Conservation (phyloP, 2,329 filamentous ascomycete species). For the Stachybotrys chlorohalonatus region DNA sequence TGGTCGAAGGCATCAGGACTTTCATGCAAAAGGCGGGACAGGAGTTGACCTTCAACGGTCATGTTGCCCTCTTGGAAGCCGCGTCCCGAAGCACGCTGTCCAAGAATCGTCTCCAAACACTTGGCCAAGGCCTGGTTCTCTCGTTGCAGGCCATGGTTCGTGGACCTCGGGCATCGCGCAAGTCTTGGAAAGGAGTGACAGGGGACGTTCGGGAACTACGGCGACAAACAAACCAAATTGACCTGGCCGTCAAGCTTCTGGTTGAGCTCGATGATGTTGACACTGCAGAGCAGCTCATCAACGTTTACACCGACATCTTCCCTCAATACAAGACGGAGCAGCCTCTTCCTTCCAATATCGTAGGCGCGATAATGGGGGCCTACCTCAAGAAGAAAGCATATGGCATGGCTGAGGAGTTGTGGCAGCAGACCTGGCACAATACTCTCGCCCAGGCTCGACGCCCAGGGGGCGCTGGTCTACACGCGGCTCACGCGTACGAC, state of each 20-base stretch:
- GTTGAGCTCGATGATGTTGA: constrained; percentile 33
- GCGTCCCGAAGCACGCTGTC: constrained; percentile 11
- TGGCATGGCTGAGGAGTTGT: constrained; percentile 54
- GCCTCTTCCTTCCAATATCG: constrained; percentile 41
- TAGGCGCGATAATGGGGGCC: constrained; percentile 59
- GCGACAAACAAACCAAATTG: constrained; percentile 18
- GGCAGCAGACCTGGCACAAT: constrained; percentile 52
- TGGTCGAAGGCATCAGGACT: constrained; percentile 30
- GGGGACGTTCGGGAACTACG: constrained; percentile 7
- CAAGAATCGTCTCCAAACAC: not conserved
- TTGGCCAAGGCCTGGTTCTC: not conserved
- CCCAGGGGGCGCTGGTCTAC: constrained; percentile 19
- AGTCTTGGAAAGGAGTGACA: not conserved
- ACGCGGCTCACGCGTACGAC: constrained; percentile 43
- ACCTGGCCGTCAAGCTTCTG: constrained; percentile 23
- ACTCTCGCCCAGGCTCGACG: constrained; percentile 23
- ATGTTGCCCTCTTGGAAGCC: constrained; percentile 33
- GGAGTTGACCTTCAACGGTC: constrained; percentile 30
- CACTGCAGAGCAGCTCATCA: constrained; percentile 48
- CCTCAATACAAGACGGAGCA: constrained; percentile 20
- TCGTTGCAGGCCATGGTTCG: not conserved
- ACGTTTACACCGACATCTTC: constrained; percentile 38
- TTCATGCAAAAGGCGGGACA: constrained; percentile 34
- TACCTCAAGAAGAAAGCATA: constrained; percentile 49
- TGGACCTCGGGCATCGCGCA: not conserved